Evolutionary conservation across 805 yeast species (phyloP).

Genomic region (Pichia occidentalis): DNA sequence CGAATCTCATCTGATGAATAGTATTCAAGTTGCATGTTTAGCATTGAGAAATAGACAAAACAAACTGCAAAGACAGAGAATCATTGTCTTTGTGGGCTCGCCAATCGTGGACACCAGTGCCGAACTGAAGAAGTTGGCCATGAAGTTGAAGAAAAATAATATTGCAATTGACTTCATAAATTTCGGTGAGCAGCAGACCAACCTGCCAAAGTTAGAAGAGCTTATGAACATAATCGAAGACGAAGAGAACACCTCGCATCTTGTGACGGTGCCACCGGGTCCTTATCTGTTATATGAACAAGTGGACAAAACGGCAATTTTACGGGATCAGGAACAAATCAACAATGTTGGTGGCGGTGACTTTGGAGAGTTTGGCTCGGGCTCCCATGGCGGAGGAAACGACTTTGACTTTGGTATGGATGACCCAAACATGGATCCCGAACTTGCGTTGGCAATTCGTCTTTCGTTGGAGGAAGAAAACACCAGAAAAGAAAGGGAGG

Average conservation of each 20-base stretch:
- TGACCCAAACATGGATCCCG: conserved; percentile 94
- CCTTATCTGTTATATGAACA: conserved; percentile 78
- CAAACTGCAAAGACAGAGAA: conserved; percentile 84
- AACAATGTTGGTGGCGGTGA: conserved; percentile 26
- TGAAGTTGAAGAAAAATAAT: conserved; percentile 87
- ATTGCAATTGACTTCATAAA: conserved; percentile 84
- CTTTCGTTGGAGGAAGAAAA: conserved; percentile 93
- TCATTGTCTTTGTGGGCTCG: conserved; percentile 82
- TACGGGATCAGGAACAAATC: conserved; percentile 53
- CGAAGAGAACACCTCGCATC: conserved; percentile 58
- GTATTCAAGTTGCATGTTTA: conserved; percentile 87
- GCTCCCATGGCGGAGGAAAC: conserved; percentile 33
- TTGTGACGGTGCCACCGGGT: conserved; percentile 84
- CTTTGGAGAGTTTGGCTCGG: conserved; percentile 38
- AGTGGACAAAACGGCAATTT: conserved; percentile 68
- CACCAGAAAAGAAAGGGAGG: conserved; percentile 78
- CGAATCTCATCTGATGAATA: conserved; percentile 59
- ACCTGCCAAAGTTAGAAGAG: conserved; percentile 72
- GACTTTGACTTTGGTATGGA: conserved; percentile 57
- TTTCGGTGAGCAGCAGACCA: conserved; percentile 81
- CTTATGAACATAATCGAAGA: conserved; percentile 54
- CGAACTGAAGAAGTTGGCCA: conserved; percentile 78
- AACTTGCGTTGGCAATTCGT: conserved; percentile 90
- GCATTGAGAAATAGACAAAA: conserved; percentile 96
- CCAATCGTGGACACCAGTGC: conserved; percentile 67